Conservation (phyloP, 1,284 basidiomycete genomes). For the Cerrena zonata region DNA sequence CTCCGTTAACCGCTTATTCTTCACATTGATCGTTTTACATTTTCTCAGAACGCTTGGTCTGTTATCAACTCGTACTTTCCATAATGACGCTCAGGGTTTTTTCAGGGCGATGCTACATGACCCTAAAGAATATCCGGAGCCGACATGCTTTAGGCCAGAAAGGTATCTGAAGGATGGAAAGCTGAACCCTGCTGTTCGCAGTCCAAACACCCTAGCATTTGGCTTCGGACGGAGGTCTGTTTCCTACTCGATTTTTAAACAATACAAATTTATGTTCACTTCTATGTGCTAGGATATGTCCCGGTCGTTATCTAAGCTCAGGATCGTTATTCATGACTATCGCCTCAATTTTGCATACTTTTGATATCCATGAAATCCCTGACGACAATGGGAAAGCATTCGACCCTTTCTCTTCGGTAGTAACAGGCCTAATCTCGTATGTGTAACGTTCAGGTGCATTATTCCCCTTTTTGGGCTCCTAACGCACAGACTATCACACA, state of each 20-base stretch:
- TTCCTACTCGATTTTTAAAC: not conserved
- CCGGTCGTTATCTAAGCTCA: not conserved
- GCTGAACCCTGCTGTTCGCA: slow-evolving; percentile 2
- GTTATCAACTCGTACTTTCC: not conserved
- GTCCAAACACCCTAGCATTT: slow-evolving; percentile 5
- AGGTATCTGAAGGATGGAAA: slow-evolving; percentile 5
- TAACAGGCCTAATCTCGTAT: not conserved
- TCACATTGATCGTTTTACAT: not conserved
- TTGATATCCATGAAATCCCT: not conserved
- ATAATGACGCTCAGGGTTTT: not conserved
- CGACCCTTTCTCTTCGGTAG: not conserved
- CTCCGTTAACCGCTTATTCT: not conserved
- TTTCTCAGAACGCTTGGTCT: slow-evolving; percentile 5
- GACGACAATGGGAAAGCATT: not conserved
- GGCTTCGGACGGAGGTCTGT: slow-evolving; percentile 11
- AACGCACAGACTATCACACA: no score
- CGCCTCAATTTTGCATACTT: slow-evolving; percentile 3
- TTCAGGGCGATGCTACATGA: slow-evolving; percentile 10
- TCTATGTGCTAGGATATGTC: not conserved
- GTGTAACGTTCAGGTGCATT: not conserved
- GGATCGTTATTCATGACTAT: not conserved
- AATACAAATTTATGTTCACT: not conserved
- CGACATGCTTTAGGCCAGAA: slow-evolving; percentile 5
- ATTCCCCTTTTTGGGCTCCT: not conserved
- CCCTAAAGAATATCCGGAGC: slow-evolving; percentile 6